A percentile compares a stretch with the other conserved stretches of the same genome.
Conservation (phyloP, 805 yeast genomes). For the Zygosaccharomyces gambellarensis region DNA sequence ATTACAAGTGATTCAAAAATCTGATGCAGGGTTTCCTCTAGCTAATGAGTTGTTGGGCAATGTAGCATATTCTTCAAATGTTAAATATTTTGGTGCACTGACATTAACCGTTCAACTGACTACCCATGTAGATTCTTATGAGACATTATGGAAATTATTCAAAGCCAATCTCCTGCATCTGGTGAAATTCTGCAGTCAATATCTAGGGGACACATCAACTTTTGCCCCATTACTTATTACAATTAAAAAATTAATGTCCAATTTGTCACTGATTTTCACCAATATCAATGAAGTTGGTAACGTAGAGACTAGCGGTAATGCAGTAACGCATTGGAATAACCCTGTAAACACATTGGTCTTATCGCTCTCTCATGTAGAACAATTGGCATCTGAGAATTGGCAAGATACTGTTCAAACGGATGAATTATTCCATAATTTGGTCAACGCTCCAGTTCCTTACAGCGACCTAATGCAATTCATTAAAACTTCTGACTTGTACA, state of each 20-base stretch:
- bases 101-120: conserved; percentile 34
- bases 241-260: conserved; percentile 35
- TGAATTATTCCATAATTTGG: conserved; percentile 10
- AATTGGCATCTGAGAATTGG: conserved; percentile 15
- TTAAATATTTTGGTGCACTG: conserved; percentile 35
- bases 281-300: conserved; percentile 22
- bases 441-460: conserved; percentile 22
- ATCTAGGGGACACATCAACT: conserved; percentile 15
- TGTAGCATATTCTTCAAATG: conserved; percentile 23
- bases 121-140: conserved; percentile 14
- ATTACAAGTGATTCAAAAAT: conserved; percentile 31
- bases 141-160: conserved; percentile 22
- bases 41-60: conserved; percentile 27
- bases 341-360: conserved; percentile 31
- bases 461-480: conserved; percentile 24
- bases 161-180: conserved; percentile 27
- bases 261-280: conserved; percentile 31
- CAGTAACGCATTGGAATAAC: conserved; percentile 28
- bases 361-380: conserved; percentile 15
- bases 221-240: conserved; percentile 16
- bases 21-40: conserved; percentile 26
- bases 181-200: conserved; percentile 16
- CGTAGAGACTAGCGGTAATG: conserved; percentile 5
- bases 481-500: conserved; percentile 18
- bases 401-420: conserved; percentile 11